These are phyloP conservation scores for Schizopora paradoxa DNA, from an alignment of 1,284 basidiomycete species.

Conservation along the genomic window DNA sequence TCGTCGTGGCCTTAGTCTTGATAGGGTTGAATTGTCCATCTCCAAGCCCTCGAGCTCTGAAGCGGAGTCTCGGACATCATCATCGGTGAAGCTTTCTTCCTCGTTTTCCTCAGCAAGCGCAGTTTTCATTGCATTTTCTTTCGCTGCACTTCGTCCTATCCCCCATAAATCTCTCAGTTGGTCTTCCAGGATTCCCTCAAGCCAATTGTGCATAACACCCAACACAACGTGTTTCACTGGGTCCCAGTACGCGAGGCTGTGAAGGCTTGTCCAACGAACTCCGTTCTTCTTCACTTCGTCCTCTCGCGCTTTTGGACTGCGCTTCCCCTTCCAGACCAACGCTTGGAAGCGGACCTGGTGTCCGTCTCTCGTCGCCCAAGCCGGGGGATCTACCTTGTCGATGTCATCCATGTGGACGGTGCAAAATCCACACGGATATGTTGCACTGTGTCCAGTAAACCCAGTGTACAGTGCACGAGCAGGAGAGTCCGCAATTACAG, in stretches of 20 bases:
- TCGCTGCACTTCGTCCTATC: not conserved
- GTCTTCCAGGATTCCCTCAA: not conserved
- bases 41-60: not conserved
- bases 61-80: not conserved
- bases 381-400: not conserved
- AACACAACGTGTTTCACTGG: not conserved
- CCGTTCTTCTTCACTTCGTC: not conserved
- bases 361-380: not conserved
- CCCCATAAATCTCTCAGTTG: not conserved
- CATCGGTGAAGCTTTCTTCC: not conserved
- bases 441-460: constrained; percentile 25
- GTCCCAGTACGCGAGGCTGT: not conserved
- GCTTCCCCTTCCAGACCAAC: not conserved
- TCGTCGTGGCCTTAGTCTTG: not conserved
- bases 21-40: not conserved
- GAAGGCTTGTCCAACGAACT: not conserved
- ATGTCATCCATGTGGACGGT: constrained; percentile 11
- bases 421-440: constrained; percentile 25
- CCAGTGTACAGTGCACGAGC: too few species aligned
- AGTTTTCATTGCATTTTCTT: not conserved
- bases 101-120: not conserved
- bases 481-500: too few species aligned
- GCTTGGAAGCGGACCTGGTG: not conserved
- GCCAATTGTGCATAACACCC: not conserved
- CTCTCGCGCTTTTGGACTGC: not conserved